Conservation (phyloP, 2,329 filamentous ascomycete genomes). For the Huntiella decipiens region DNA sequence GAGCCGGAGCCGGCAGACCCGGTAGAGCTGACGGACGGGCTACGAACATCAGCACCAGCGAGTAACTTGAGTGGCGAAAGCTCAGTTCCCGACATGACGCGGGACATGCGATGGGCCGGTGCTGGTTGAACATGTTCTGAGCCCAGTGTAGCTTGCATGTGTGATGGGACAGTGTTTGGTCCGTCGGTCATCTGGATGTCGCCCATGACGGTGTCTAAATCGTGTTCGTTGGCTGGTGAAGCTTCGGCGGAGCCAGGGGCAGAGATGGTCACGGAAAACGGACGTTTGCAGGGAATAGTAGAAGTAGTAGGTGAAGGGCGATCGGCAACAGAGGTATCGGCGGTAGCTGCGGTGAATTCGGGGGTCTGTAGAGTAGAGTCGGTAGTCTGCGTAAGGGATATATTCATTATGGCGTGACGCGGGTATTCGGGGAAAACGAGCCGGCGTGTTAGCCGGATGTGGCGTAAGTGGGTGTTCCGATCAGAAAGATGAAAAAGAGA, state of each 20-base stretch:
- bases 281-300: constrained; percentile 9
- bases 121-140: constrained; percentile 7
- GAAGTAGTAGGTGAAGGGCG: constrained; percentile 3
- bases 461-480: too few relatives aligned
- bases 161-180: not conserved
- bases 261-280: constrained; percentile 4
- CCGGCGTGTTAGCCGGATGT: not conserved
- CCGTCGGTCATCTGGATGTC: constrained; percentile 7
- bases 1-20: constrained; percentile 12
- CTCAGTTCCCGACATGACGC: constrained; percentile 36
- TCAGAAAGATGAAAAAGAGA: too few relatives aligned
- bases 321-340: not conserved
- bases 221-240: not conserved
- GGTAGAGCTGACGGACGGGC: constrained; percentile 14
- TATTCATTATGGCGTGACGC: constrained; percentile 8
- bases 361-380: constrained; percentile 3
- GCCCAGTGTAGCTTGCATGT: not conserved
- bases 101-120: constrained; percentile 21
- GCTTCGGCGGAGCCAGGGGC: not conserved
- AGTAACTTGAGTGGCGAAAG: constrained; percentile 40
- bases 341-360: not conserved
- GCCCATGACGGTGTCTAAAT: constrained; percentile 5
- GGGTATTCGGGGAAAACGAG: constrained; percentile 1
- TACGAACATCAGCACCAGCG: constrained; percentile 16
- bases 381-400: constrained; percentile 8